These are phyloP conservation scores for Saururus chinensis DNA, from an alignment of 164 flowering plant species.

Conservation along the genomic window DNA sequence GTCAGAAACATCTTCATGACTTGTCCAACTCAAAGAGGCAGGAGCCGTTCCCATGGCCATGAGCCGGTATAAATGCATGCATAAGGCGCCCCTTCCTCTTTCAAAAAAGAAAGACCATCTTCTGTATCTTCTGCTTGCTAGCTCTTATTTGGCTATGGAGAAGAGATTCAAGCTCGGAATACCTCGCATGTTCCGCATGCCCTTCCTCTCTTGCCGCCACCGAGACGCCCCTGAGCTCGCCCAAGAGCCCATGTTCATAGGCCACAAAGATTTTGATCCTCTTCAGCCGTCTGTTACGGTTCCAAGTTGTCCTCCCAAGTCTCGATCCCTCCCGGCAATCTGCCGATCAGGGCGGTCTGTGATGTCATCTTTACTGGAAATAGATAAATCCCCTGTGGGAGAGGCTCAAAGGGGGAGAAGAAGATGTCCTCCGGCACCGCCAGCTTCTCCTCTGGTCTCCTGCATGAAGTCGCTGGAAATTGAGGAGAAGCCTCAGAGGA, in stretches of 20 bases:
- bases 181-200: slow-evolving; percentile 42
- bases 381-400: neutral
- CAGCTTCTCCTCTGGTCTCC: slow-evolving; percentile 20
- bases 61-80: too few species aligned
- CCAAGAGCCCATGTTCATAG: slow-evolving; percentile 24
- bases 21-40: too few species aligned
- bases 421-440: slow-evolving; percentile 37
- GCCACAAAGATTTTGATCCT: slow-evolving; percentile 11
- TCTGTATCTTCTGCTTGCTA: neutral
- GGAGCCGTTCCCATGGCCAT: too few species aligned
- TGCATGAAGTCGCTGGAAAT: neutral
- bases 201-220: slow-evolving; percentile 47
- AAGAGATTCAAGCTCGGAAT: slow-evolving; percentile 36
- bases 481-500: neutral
- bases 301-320: neutral
- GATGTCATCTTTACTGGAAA: too few species aligned
- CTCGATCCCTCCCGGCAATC: slow-evolving; percentile 23
- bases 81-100: too few species aligned
- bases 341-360: neutral
- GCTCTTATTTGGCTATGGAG: slow-evolving; percentile 28
- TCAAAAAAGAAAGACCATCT: neutral
- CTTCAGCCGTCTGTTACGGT: slow-evolving; percentile 20
- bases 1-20: too few species aligned
- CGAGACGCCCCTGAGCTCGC: slow-evolving; percentile 32
- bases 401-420: neutral